Evolutionary conservation across 2,329 filamentous ascomycete species (phyloP).

Genomic region (Acrocalymma vagum): DNA sequence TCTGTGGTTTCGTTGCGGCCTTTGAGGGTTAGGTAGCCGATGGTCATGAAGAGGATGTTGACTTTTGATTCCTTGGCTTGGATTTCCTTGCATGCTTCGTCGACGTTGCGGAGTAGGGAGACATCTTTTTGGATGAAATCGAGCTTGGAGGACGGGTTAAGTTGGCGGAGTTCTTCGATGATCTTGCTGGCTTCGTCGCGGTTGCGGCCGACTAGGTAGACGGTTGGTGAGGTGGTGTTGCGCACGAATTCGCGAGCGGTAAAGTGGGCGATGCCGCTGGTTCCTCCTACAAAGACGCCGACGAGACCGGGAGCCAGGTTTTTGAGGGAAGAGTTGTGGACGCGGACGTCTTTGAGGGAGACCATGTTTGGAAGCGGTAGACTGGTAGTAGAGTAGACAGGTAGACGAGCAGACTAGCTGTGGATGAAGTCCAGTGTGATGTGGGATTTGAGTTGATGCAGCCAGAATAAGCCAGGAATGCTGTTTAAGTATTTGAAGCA

Average conservation of each 20-base stretch:
- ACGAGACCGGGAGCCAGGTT: conserved; percentile 33
- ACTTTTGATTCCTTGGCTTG: conserved; percentile 59
- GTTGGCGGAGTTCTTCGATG: conserved; percentile 44
- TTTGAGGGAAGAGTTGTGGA: conserved; percentile 35
- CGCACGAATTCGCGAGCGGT: conserved; percentile 54
- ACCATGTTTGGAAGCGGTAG: conserved; percentile 25
- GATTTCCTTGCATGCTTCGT: conserved; percentile 58
- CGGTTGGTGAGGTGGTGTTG: conserved; percentile 45
- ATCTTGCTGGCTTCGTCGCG: conserved; percentile 47
- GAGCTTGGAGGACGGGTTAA: conserved; percentile 48
- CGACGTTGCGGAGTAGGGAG: conserved; percentile 51
- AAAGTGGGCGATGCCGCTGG: conserved; percentile 53
- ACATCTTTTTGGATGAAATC: conserved; percentile 55
- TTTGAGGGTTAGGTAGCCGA: conserved; percentile 56
- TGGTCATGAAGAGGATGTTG: conserved; percentile 64
- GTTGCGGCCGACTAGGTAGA: conserved; percentile 56
- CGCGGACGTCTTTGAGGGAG: conserved; percentile 27
- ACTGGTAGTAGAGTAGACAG: conserved; percentile 1
- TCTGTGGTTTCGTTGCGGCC: conserved; percentile 49
- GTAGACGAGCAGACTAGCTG: too few relatives aligned
- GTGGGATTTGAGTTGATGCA: too few relatives aligned
- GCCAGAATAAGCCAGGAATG: too few relatives aligned
- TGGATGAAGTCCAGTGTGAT: too few relatives aligned
- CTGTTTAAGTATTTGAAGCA: too few relatives aligned
- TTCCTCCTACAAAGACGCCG: conserved; percentile 52